Conservation (phyloP, 352 stramenopile genomes). For the Phytophthora pluvialis region DNA sequence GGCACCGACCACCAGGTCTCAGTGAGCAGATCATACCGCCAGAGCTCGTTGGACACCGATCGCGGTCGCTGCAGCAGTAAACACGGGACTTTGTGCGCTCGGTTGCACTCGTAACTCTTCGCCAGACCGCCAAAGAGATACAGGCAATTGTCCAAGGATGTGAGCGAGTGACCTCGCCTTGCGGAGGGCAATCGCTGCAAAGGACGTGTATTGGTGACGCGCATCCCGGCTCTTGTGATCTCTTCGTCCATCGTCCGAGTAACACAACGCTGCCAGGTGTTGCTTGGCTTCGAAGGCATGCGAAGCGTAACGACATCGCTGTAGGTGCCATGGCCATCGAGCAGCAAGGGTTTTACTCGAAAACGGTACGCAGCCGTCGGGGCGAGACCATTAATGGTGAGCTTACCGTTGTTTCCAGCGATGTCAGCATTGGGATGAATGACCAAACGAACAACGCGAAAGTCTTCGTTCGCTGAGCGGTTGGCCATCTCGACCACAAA, state of each 20-base stretch:
- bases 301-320: constrained; percentile 41
- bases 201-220: constrained; percentile 35
- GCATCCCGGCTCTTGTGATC: constrained; percentile 40
- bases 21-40: constrained; percentile 62
- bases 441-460: constrained; percentile 48
- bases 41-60: constrained; percentile 73
- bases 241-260: constrained; percentile 44
- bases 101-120: constrained; percentile 66
- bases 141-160: constrained; percentile 49
- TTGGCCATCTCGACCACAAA: constrained; percentile 72
- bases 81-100: constrained; percentile 52
- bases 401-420: constrained; percentile 15
- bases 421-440: constrained; percentile 15
- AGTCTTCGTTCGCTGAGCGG: constrained; percentile 62
- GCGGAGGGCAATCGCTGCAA: constrained; percentile 52
- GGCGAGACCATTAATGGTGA: constrained; percentile 35
- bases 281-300: constrained; percentile 42
- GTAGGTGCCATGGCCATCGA: constrained; percentile 42
- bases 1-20: constrained; percentile 59
- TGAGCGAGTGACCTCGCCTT: constrained; percentile 67
- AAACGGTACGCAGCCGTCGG: constrained; percentile 56
- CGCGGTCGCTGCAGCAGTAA: constrained; percentile 17
- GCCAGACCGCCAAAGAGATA: constrained; percentile 74
- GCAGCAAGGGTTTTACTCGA: constrained; percentile 56
- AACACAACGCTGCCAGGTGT: constrained; percentile 56